Evolutionary conservation across 192 early-diverging fungal species (phyloP).

Genomic region (Entophlyctis luteolus): DNA sequence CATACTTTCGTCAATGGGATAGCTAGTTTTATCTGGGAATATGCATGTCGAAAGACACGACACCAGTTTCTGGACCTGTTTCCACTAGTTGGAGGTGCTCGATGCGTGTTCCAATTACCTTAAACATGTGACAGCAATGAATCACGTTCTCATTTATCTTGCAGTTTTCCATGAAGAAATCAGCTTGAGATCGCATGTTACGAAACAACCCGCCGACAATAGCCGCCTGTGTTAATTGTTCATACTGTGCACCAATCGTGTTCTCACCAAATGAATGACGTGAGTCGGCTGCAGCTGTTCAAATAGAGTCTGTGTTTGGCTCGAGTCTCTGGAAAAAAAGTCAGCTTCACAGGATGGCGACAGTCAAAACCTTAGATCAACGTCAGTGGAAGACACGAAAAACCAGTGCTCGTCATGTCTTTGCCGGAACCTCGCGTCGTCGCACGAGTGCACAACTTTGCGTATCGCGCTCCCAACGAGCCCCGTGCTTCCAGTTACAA

Average conservation of each 20-base stretch:
- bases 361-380: slow-evolving; percentile 62
- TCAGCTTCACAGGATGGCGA: background rate
- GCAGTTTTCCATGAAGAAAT: slow-evolving; percentile 73
- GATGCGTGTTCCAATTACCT: slow-evolving; percentile 29
- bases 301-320: slow-evolving; percentile 63
- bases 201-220: slow-evolving; percentile 72
- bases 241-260: background rate
- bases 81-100: background rate
- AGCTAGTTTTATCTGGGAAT: slow-evolving; percentile 78
- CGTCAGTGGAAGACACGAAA: slow-evolving; percentile 71
- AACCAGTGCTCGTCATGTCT: slow-evolving; percentile 69
- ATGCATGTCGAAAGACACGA: slow-evolving; percentile 83
- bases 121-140: slow-evolving; percentile 53
- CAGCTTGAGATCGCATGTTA: slow-evolving; percentile 76
- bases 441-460: slow-evolving; percentile 27
- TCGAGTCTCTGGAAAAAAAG: slow-evolving; percentile 46
- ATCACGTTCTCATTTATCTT: slow-evolving; percentile 78
- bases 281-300: slow-evolving; percentile 73
- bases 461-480: slow-evolving; percentile 72
- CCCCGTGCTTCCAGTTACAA: slow-evolving; percentile 75
- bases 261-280: slow-evolving; percentile 65
- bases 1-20: slow-evolving; percentile 84
- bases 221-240: slow-evolving; percentile 32
- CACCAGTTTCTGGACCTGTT: slow-evolving; percentile 73
- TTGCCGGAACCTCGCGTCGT: slow-evolving; percentile 14